Percentiles rank a stretch among this genome's conserved stretches.
phyloP scores from a whole-genome alignment of 139 green algal genomes.

The Coelastrella sp. region DNA sequence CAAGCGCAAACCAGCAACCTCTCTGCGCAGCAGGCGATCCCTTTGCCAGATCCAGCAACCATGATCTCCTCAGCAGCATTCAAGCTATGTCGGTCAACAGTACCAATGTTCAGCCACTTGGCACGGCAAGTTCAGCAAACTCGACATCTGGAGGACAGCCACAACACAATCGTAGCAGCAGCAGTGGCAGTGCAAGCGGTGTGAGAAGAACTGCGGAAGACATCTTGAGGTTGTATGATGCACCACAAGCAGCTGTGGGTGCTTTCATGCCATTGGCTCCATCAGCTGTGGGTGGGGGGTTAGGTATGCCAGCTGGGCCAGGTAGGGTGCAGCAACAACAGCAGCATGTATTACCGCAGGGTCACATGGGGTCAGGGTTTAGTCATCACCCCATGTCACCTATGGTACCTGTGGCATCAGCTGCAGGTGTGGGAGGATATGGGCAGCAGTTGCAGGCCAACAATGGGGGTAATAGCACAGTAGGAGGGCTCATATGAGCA shows the following conservation, averaged over 20 bases:
- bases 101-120: not conserved
- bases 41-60: constrained; percentile 11
- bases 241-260: not conserved
- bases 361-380: not conserved
- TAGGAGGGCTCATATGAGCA: not conserved
- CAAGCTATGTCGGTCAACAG: not conserved
- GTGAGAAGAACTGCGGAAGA: constrained; percentile 50
- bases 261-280: not conserved
- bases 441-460: not conserved
- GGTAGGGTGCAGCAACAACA: not conserved
- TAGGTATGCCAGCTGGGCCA: not conserved
- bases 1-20: no score
- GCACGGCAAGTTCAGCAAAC: not conserved
- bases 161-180: constrained; percentile 32
- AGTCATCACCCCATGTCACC: constrained; percentile 23
- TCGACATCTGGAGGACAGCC: not conserved
- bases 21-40: no score
- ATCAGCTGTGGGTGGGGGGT: not conserved
- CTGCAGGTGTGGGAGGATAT: not conserved
- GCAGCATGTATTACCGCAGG: not conserved
- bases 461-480: not conserved
- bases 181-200: not conserved
- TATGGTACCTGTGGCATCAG: constrained; percentile 13
- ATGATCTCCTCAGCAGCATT: constrained; percentile 44
- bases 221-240: constrained; percentile 67